Evolutionary conservation across 805 yeast species (phyloP).

Genomic region (Peterozyma toletana): DNA sequence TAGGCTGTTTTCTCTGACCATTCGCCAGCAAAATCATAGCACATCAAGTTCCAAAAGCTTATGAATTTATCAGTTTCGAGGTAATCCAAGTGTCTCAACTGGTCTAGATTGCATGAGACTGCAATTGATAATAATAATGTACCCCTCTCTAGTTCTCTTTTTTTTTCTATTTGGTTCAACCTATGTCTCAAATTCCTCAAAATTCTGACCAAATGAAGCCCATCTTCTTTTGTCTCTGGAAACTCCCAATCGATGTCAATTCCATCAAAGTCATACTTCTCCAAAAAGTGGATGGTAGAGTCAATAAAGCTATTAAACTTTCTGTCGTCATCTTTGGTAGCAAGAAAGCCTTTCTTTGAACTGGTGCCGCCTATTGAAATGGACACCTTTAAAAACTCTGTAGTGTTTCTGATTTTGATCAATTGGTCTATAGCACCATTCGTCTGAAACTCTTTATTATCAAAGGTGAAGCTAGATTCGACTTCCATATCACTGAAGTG

Average conservation of each 20-base stretch:
- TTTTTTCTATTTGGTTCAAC: constrained; percentile 30
- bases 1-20: constrained; percentile 61
- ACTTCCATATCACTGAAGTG: constrained; percentile 56
- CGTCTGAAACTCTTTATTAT: constrained; percentile 1
- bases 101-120: constrained; percentile 57
- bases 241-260: constrained; percentile 95
- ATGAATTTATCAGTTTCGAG: constrained; percentile 50
- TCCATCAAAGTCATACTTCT: constrained; percentile 72
- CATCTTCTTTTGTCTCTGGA: constrained; percentile 46
- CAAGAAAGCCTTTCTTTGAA: constrained; percentile 32
- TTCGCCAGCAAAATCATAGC: constrained; percentile 79
- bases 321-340: constrained; percentile 15
- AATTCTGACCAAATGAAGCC: constrained; percentile 33
- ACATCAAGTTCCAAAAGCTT: constrained; percentile 80
- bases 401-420: constrained; percentile 17
- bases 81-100: constrained; percentile 35
- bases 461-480: constrained; percentile 11
- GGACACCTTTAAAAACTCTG: constrained; percentile 37
- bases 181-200: constrained; percentile 30
- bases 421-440: constrained; percentile 23
- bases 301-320: constrained; percentile 38
- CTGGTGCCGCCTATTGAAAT: constrained; percentile 85
- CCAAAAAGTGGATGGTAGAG: constrained; percentile 39
- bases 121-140: constrained; percentile 60
- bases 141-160: constrained; percentile 9